phyloP scores from a whole-genome alignment of 2,329 filamentous ascomycete species.

The Pyrenochaeta sp. region DNA sequence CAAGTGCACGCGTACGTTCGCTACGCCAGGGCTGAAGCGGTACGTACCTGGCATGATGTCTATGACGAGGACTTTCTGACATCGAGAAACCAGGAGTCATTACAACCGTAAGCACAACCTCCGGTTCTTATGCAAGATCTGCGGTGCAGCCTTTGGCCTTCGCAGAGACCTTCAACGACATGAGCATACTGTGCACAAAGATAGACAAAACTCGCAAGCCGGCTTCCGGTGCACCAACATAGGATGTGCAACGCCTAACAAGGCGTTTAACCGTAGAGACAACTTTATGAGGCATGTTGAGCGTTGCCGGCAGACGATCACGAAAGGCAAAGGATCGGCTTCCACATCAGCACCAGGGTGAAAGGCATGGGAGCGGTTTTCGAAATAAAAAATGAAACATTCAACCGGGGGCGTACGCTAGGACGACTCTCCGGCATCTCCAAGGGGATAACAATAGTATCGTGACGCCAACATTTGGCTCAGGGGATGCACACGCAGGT shows the following conservation, averaged over 20 bases:
- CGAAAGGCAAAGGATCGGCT: too few relatives aligned
- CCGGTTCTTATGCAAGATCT: slow-evolving; percentile 2
- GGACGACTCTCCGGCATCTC: background rate
- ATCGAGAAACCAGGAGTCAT: background rate
- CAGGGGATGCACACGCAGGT: background rate
- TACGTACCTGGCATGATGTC: too few relatives aligned
- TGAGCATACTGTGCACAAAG: slow-evolving; percentile 3
- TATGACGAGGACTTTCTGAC: too few relatives aligned
- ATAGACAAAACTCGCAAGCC: background rate
- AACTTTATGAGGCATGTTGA: slow-evolving; percentile 2
- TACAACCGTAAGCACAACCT: slow-evolving; percentile 4
- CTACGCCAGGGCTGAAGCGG: background rate
- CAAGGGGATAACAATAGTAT: background rate
- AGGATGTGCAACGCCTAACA: slow-evolving; percentile 1
- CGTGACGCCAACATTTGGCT: background rate
- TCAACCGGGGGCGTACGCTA: background rate
- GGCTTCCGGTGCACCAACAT: background rate
- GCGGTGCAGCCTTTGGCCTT: slow-evolving; percentile 3
- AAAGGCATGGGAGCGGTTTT: background rate
- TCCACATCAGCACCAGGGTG: background rate
- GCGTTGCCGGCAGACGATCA: background rate
- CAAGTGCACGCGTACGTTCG: background rate
- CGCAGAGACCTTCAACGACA: slow-evolving; percentile 5
- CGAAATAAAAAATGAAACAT: background rate
- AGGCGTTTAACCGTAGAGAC: slow-evolving; percentile 4